Percentiles rank a stretch among this genome's conserved stretches.
phyloP scores from a whole-genome alignment of 2,329 filamentous ascomycete genomes.

The Colletotrichum sidae region DNA sequence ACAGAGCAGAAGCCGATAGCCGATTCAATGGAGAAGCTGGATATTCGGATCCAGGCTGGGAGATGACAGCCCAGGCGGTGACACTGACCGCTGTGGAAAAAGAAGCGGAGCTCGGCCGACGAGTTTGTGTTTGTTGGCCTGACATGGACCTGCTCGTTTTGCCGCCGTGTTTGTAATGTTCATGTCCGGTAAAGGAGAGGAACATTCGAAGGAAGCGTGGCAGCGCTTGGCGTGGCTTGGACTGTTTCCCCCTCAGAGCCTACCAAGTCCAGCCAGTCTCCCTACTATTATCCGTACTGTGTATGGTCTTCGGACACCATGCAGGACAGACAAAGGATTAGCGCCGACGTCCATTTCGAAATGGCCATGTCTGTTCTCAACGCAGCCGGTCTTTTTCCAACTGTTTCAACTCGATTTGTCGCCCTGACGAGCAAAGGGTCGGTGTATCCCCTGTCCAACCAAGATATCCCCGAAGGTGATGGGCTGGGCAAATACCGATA shows the following conservation, averaged over 20 bases:
- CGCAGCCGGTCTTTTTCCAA: conserved; percentile 18
- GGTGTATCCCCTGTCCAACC: neutral
- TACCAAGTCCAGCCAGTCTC: no score
- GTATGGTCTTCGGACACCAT: no score
- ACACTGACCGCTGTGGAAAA: neutral
- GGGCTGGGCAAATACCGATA: conserved; percentile 12
- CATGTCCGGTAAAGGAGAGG: neutral
- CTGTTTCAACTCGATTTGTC: conserved; percentile 6
- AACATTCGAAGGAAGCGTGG: conserved; percentile 10
- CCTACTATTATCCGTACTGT: no score
- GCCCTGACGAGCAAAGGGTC: neutral
- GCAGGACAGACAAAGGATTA: no score
- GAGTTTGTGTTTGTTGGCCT: neutral
- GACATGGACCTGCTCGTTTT: neutral
- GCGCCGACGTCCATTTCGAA: no score
- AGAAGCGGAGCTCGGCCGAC: conserved; percentile 8
- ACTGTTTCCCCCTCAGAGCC: no score
- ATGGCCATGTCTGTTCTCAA: conserved; percentile 23
- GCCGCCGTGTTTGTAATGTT: conserved; percentile 1
- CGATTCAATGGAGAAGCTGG: conserved; percentile 27
- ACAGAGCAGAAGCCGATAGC: conserved; percentile 15
- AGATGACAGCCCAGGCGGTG: neutral
- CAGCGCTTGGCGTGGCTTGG: conserved; percentile 20
- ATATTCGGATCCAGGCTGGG: neutral
- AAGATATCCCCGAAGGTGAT: neutral